Base-by-base conservation (phyloP, 1,139 yeast species). In the Blastobotrys aristatus region DNA sequence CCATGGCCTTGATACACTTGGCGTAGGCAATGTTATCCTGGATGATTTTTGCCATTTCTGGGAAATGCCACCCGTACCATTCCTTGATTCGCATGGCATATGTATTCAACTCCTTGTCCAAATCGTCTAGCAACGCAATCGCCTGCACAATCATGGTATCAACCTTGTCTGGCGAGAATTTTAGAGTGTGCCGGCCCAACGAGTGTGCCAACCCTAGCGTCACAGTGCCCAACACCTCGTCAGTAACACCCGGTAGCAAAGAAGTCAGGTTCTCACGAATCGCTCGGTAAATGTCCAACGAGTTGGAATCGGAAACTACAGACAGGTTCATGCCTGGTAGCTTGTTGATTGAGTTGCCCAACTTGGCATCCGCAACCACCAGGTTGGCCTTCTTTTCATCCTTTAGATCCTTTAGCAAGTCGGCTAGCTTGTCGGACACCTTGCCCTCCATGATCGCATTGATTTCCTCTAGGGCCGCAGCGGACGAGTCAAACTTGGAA, bases 31-130 rank as follows among this genome's bases (percentile, higher is more conserved):
- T 94, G 58, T 96, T 90, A 71, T 92, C 98, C 60, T 87, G 82
- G 59, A 90, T 89, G 67, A 92, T 88, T 77, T 92, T 92, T 64
- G 96, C 96, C 79, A 92, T 80, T 73, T 92, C 99, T 38, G 99
- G 99, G 82, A 92, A 94, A 70, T 92, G 99, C 99, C 99, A 92
- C 57, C 98, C 97, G 73, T 94, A 92, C 99, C 99, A 92, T 75
- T 92, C 99, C 75, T 90, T 90, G 67, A 72, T 68, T 75, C 99
- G 83, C 99, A 92, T 92, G 58, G 97, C 92, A 64, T 87, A 92
- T 46, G 97, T 94, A 75, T 92, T 92, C 63, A 92, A 79, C 68
- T 94, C 98, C 74, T 92, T 92, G 74, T 92, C 98, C 64, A 92
- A 80, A 68, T 94, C 96, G 65, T 92, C 99, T 65, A 92, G 78